Evolutionary conservation across 2,329 filamentous ascomycete species (phyloP), one percentile per base, ranked within the genome.

Genomic region (Microdochium bolleyi): DNA sequence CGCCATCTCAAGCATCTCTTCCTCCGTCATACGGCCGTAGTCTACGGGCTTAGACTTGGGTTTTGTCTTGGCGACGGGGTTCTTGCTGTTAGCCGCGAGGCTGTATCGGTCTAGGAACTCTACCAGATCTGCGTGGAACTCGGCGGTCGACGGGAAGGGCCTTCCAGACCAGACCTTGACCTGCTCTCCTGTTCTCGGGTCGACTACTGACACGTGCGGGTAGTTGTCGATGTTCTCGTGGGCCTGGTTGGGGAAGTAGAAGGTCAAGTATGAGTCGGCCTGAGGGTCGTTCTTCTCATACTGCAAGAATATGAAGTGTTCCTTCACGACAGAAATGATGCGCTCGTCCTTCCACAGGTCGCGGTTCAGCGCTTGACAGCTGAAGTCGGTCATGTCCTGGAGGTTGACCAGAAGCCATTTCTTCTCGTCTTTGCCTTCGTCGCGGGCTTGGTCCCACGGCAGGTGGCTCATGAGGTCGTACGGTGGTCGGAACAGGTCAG

Each of bases 91-190:
- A 48, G 83, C 82, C 27, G 88, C 89, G 50, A 99, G 76, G 65
- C 92, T 96, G 73, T 97, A 99, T 24, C 94, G 84, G 65, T 97
- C 94, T n/a, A 99, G 80, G 62, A 99, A 99, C 69, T 97, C 92
- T 63, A 90, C 88, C 2, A 99, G 78, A 64, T 96, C 89, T 64
- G 91, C 89, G 55, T 95, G 82, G 61, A 99, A 97, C 14, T 96
- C 92, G 10, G 79, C 67, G 0, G 90, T 73, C 38, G 79, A 80
- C 1, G 92, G 85, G 52, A 92, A 88, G 1, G 92, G 89, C 9
- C 82, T 78, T 1, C 92, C 92, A 14, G 88, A 91, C 92, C 94
- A 97, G 1, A 92, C 82, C 73, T 99, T 99, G 67, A 99, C 89
- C 69, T 96, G 91, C 71, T 99, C 94, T 55, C 94, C 94, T 1